These are phyloP conservation scores for Aspergillus texensis DNA, from an alignment of 2,329 filamentous ascomycete genomes.

Conservation along the genomic window DNA sequence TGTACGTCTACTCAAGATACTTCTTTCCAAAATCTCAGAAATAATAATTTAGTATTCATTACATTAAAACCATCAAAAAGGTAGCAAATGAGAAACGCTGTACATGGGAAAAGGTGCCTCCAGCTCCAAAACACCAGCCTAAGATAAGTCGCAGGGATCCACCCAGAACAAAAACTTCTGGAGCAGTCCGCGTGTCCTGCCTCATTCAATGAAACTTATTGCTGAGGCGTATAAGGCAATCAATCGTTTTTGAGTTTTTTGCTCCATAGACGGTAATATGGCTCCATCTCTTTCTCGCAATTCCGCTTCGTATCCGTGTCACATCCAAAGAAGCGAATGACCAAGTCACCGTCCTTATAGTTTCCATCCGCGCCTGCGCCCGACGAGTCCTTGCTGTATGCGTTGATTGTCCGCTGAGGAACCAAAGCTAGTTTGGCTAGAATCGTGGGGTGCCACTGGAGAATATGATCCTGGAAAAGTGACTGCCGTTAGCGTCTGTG, in stretches of 20 bases:
- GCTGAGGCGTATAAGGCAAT: neutral
- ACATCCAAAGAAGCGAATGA: conserved; percentile 78
- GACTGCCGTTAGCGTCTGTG: conserved; percentile 29
- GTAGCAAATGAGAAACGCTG: conserved; percentile 11
- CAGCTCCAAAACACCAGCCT: conserved; percentile 12
- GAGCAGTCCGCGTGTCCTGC: neutral
- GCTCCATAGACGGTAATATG: conserved; percentile 51
- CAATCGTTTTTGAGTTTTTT: conserved; percentile 32
- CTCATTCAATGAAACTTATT: neutral
- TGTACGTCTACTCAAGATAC: neutral
- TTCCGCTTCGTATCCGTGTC: conserved; percentile 56
- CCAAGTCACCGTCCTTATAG: conserved; percentile 82
- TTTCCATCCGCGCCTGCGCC: conserved; percentile 54
- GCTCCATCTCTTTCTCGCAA: conserved; percentile 72
- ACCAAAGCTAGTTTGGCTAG: conserved; percentile 85
- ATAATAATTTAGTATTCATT: neutral
- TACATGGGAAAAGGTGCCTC: conserved; percentile 17
- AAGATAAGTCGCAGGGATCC: neutral
- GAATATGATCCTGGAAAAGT: conserved; percentile 71
- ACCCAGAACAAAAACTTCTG: neutral
- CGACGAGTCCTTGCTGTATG: conserved; percentile 63
- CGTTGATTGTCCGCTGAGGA: conserved; percentile 82
- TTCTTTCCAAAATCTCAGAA: neutral
- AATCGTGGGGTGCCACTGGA: conserved; percentile 96
- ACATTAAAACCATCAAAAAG: conserved; percentile 4